Conservation (phyloP, 1,284 basidiomycete species). For the Ustilago tritici region DNA sequence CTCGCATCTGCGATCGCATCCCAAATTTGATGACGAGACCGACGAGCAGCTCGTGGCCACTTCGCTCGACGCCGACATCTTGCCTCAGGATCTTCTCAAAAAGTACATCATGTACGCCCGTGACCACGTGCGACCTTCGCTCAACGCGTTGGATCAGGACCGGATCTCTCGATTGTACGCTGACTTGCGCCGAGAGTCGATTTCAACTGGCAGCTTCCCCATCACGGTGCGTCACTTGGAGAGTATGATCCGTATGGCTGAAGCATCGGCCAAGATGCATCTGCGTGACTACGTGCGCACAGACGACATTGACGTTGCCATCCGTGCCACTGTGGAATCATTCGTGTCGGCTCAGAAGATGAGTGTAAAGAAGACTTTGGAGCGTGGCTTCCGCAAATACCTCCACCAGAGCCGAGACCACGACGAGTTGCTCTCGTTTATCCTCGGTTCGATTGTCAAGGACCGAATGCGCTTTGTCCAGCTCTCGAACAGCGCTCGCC, state of each 20-base stretch:
- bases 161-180: slow-evolving; percentile 93
- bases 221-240: slow-evolving; percentile 98
- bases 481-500: slow-evolving; percentile 64
- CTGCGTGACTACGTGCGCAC: slow-evolving; percentile 92
- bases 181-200: slow-evolving; percentile 94
- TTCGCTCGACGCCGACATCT: slow-evolving; percentile 87
- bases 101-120: slow-evolving; percentile 99
- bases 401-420: slow-evolving; percentile 90
- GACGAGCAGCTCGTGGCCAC: slow-evolving; percentile 91
- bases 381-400: slow-evolving; percentile 93
- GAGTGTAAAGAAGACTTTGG: slow-evolving; percentile 96
- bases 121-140: slow-evolving; percentile 89
- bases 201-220: slow-evolving; percentile 96
- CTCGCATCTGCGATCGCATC: slow-evolving; percentile 92
- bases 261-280: slow-evolving; percentile 98
- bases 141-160: slow-evolving; percentile 94
- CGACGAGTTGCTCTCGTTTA: slow-evolving; percentile 92
- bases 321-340: slow-evolving; percentile 91
- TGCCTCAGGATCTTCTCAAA: slow-evolving; percentile 94
- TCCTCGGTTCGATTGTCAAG: slow-evolving; percentile 93
- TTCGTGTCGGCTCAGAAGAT: slow-evolving; percentile 98
- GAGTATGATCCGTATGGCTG: slow-evolving; percentile 99
- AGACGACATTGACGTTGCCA: slow-evolving; percentile 97
- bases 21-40: slow-evolving; percentile 84
- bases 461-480: slow-evolving; percentile 83